Base-by-base conservation (phyloP, 352 stramenopile species). In the Globisporangium solare region DNA sequence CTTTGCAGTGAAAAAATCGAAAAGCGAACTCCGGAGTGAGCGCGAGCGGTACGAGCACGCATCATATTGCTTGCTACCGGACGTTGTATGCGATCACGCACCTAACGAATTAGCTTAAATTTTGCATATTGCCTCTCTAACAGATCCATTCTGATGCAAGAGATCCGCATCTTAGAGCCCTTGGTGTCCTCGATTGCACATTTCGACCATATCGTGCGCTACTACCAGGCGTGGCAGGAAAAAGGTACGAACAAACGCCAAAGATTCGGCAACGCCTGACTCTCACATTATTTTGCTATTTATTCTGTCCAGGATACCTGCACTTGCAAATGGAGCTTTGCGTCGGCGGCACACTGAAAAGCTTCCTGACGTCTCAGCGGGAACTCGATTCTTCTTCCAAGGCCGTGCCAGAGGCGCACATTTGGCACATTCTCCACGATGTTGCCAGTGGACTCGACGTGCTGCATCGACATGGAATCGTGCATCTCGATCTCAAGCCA, bases 401-500 rank as follows among this genome's bases (percentile, higher is more conserved):
- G 13, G 39, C 3, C 10, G 39, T 94, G 7, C 65, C 79, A 1
- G 83, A 94, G 56, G 57, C 71, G 2, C 69, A 70, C 17, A 22
- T 95, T 22, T 97, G 87, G 88, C 68, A 62, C 21, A 84, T 97
- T 17, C 47, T 94, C n/a, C 61, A 72, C 39, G 76, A 96, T 40
- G 59, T 94, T 50, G 68, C 76, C 22, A 64, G 67, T 21, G 95
- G 89, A 22, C 70, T 98, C 6, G 76, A 79, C 39, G 83, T 96
- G 18, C 83, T 98, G 7, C 92, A 98, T 69, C 79, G 76, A 1
- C 75, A 95, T 50, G 64, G 75, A 0, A 82, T 98, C 32, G 89
- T 98, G 18, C 96, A 99, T 61, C 75, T 98, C 47, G 96, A 99
- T 62, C 92, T 99, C 60, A 99, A 99, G 64, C 94, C 95, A 13